Conservation (phyloP, 768 basidiomycete genomes). For the Leccinum disarticulatum region DNA sequence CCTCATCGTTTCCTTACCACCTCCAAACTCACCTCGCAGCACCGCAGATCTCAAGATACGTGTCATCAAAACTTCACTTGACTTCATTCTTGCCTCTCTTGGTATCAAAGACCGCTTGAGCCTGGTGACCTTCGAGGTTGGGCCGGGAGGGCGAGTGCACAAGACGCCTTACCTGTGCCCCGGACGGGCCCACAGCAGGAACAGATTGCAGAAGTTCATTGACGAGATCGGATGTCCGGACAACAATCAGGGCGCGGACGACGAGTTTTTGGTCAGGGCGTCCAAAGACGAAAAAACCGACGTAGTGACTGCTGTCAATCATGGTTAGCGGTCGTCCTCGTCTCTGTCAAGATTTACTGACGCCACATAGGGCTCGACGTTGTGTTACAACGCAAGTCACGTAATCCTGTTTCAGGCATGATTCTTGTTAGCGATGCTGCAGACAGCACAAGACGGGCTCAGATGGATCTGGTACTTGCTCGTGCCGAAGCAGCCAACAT, state of each 20-base stretch:
- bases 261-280: constrained; percentile 65
- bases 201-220: constrained; percentile 73
- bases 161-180: constrained; percentile 91
- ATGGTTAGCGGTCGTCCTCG: constrained; percentile 49
- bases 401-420: constrained; percentile 90
- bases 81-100: constrained; percentile 80
- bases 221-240: constrained; percentile 58
- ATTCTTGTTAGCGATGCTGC: constrained; percentile 90
- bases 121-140: constrained; percentile 91
- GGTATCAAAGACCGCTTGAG: constrained; percentile 80
- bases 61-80: constrained; percentile 84
- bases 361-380: constrained; percentile 73
- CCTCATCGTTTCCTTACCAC: constrained; percentile 85
- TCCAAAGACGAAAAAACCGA: constrained; percentile 93
- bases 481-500: constrained; percentile 95
- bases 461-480: constrained; percentile 98
- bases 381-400: constrained; percentile 89
- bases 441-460: constrained; percentile 88
- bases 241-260: constrained; percentile 48
- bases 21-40: constrained; percentile 65
- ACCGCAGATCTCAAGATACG: constrained; percentile 85
- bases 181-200: constrained; percentile 66
- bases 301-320: constrained; percentile 98
- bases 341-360: not conserved
- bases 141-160: constrained; percentile 74